These are phyloP conservation scores for Geotrichum histeridarum DNA, from an alignment of 1,139 yeast species.

Conservation along the genomic window DNA sequence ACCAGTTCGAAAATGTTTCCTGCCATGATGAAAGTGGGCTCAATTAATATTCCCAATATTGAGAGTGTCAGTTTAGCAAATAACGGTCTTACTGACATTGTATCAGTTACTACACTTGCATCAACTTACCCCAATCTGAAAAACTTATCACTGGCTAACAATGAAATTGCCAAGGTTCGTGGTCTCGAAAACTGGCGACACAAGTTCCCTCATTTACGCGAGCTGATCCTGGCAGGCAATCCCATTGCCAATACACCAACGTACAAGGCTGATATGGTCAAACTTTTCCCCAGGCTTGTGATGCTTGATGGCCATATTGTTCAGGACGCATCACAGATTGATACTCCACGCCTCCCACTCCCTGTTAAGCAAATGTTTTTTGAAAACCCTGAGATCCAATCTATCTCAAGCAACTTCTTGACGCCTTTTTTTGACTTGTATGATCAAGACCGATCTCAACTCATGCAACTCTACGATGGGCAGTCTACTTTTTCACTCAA, in stretches of 20 bases:
- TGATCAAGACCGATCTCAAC: conserved; percentile 71
- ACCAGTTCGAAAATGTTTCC: conserved; percentile 78
- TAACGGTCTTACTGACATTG: conserved; percentile 61
- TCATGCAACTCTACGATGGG: conserved; percentile 68
- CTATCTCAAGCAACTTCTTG: conserved; percentile 67
- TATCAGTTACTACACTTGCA: conserved; percentile 61
- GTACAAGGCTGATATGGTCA: conserved; percentile 61
- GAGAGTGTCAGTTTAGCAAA: conserved; percentile 72
- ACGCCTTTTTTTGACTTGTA: conserved; percentile 70
- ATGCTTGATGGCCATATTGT: conserved; percentile 74
- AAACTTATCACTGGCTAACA: conserved; percentile 76
- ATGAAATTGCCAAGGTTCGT: conserved; percentile 54
- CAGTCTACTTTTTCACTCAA: conserved; percentile 80
- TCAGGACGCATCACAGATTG: conserved; percentile 63
- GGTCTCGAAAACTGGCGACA: conserved; percentile 72
- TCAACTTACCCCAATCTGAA: conserved; percentile 67
- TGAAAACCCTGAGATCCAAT: conserved; percentile 69
- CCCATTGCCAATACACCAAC: conserved; percentile 55
- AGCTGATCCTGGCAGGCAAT: conserved; percentile 69
- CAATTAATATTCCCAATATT: conserved; percentile 47
- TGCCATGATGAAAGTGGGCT: conserved; percentile 83
- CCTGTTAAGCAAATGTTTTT: conserved; percentile 58
- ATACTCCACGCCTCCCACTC: conserved; percentile 46
- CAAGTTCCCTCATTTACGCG: conserved; percentile 68
- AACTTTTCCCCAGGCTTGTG: conserved; percentile 69